Percentiles rank a stretch among this genome's conserved stretches.
Evolutionary conservation across 2,329 filamentous ascomycete genomes (phyloP).

Genomic region (Graphilbum fragrans): DNA sequence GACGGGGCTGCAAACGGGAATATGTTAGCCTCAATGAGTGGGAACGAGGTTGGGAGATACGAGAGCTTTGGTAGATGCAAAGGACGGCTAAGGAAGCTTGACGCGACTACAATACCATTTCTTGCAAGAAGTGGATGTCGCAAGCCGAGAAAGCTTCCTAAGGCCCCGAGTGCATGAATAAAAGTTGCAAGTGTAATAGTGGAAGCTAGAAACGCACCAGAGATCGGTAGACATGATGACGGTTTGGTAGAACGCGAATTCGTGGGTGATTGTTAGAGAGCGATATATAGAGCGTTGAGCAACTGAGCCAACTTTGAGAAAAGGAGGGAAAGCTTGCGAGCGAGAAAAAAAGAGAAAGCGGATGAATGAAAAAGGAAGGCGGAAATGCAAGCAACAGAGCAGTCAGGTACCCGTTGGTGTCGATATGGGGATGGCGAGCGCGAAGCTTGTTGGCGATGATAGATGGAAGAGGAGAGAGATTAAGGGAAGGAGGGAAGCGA

Average conservation of each 20-base stretch:
- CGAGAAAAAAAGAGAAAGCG: background rate
- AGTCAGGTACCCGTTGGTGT: background rate
- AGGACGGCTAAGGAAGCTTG: no score
- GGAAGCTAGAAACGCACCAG: background rate
- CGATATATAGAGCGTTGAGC: background rate
- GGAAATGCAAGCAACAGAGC: background rate
- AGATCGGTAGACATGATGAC: constrained; percentile 8
- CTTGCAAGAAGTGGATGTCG: no score
- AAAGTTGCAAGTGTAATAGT: background rate
- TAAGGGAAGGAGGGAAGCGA: background rate
- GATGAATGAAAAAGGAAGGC: background rate
- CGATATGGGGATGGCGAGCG: no score
- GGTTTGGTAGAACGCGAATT: background rate
- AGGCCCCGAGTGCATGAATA: background rate
- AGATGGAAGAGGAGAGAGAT: background rate
- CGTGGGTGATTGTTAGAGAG: background rate
- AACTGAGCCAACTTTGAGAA: background rate
- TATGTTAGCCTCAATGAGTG: constrained; percentile 3
- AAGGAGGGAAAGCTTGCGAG: background rate
- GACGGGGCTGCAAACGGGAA: constrained; percentile 58
- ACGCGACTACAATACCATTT: no score
- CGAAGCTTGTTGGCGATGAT: no score
- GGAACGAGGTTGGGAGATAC: background rate
- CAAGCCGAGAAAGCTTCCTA: background rate
- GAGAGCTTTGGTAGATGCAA: no score